Percentiles rank a stretch among this genome's conserved stretches.
These are phyloP conservation scores for Kwoniella europaea DNA, from an alignment of 768 basidiomycete genomes.

Conservation along the genomic window DNA sequence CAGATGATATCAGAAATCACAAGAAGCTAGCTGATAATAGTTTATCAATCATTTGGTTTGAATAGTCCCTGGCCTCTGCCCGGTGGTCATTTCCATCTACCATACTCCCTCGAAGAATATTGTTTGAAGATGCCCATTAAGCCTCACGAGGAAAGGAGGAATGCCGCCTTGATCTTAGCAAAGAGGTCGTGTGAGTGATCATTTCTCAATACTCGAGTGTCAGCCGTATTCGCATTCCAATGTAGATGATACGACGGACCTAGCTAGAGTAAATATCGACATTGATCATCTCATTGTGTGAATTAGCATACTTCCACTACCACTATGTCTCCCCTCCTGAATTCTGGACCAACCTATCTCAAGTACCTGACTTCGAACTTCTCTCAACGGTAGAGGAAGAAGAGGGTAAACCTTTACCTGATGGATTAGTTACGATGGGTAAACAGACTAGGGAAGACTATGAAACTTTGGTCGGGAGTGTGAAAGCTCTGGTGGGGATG, in stretches of 20 bases:
- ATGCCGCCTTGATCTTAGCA: conserved; percentile 48
- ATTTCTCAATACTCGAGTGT: background rate
- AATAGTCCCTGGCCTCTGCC: conserved; percentile 51
- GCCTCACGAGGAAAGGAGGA: conserved; percentile 35
- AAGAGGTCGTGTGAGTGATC: conserved; percentile 44
- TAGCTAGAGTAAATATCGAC: background rate
- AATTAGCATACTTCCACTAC: conserved; percentile 48
- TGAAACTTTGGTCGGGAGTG: conserved; percentile 42
- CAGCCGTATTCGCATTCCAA: too few relatives aligned
- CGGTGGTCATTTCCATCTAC: conserved; percentile 46
- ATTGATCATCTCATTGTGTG: background rate
- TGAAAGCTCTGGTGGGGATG: conserved; percentile 53
- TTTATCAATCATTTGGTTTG: background rate
- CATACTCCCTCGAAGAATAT: conserved; percentile 54
- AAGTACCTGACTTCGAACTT: conserved; percentile 34
- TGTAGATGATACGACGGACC: too few relatives aligned
- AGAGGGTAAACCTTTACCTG: conserved; percentile 46
- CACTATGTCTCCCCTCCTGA: conserved; percentile 28
- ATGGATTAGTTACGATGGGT: conserved; percentile 44
- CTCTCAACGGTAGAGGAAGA: conserved; percentile 42
- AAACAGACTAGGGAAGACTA: conserved; percentile 37
- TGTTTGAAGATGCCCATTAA: conserved; percentile 42
- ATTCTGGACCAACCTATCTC: conserved; percentile 42
- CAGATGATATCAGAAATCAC: background rate
- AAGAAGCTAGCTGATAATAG: background rate